Evolutionary conservation across 2,329 filamentous ascomycete species (phyloP).

Genomic region (Cordyceps fumosorosea): DNA sequence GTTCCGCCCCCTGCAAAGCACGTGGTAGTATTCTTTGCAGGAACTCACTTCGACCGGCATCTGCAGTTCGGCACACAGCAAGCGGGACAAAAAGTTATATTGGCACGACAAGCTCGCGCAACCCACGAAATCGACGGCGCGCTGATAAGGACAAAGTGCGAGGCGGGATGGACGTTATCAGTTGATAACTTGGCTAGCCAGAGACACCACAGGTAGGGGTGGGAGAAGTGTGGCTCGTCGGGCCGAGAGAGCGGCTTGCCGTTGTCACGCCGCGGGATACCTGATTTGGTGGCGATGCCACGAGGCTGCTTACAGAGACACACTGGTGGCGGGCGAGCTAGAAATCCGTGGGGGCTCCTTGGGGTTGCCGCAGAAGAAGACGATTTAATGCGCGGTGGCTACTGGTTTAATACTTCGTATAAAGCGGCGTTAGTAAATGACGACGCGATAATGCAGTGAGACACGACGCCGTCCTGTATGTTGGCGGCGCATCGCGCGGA

Average conservation of each 20-base stretch:
- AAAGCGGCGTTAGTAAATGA: too few relatives aligned
- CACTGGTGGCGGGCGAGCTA: background rate
- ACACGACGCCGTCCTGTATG: background rate
- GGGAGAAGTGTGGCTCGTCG: slow-evolving; percentile 3
- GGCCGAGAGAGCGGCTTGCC: slow-evolving; percentile 1
- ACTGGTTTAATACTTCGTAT: too few relatives aligned
- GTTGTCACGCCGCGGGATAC: slow-evolving; percentile 9
- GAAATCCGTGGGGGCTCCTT: background rate
- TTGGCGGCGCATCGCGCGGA: background rate
- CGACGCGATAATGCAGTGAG: background rate
- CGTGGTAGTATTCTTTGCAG: background rate
- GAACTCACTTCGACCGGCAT: background rate
- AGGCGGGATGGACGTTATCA: background rate
- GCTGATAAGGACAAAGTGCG: background rate
- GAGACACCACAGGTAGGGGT: background rate
- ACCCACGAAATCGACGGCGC: background rate
- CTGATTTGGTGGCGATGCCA: background rate
- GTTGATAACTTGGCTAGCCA: background rate
- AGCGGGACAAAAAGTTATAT: too few relatives aligned
- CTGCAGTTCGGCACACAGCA: background rate
- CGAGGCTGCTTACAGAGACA: background rate
- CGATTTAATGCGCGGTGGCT: background rate
- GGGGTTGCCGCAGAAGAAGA: background rate
- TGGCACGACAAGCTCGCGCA: background rate
- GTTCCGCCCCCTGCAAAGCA: background rate